phyloP scores from a whole-genome alignment of 805 yeast genomes.

The Lachancea dasiensis region DNA sequence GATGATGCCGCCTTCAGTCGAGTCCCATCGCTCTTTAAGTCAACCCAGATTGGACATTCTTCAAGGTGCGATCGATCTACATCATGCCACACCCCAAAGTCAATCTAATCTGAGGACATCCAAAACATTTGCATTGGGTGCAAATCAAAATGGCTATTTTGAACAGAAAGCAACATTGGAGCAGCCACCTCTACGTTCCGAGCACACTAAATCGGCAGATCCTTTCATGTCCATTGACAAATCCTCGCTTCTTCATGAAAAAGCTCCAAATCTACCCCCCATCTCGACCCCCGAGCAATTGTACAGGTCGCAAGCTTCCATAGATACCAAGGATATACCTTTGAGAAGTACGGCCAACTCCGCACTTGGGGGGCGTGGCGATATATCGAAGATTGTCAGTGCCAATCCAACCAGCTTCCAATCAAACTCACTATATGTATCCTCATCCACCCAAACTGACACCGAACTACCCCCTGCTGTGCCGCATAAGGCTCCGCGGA shows the following conservation, averaged over 20 bases:
- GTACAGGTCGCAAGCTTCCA: neutral
- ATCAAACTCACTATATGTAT: slow-evolving; percentile 7
- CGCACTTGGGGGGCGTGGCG: slow-evolving; percentile 5
- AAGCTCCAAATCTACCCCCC: neutral
- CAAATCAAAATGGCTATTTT: neutral
- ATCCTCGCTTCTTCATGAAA: neutral
- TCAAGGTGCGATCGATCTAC: neutral
- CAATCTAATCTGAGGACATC: slow-evolving; percentile 1
- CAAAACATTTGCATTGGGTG: slow-evolving; percentile 1
- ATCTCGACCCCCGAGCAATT: neutral
- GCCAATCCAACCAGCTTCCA: slow-evolving; percentile 8
- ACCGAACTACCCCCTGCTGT: neutral
- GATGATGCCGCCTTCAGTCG: too few species aligned
- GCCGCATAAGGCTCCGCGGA: slow-evolving; percentile 2
- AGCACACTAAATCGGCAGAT: neutral
- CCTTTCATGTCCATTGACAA: slow-evolving; percentile 5
- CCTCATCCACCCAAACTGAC: slow-evolving; percentile 9
- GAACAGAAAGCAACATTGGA: neutral
- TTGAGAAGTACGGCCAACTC: slow-evolving; percentile 8
- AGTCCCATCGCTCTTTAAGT: slow-evolving; percentile 1
- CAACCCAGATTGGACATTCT: slow-evolving; percentile 4
- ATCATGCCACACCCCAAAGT: neutral
- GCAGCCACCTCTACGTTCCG: neutral
- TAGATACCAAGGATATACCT: neutral
- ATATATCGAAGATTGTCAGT: slow-evolving; percentile 9